Evolutionary conservation across 2,329 filamentous ascomycete species (phyloP).

Genomic region (Scedosporium apiospermum): DNA sequence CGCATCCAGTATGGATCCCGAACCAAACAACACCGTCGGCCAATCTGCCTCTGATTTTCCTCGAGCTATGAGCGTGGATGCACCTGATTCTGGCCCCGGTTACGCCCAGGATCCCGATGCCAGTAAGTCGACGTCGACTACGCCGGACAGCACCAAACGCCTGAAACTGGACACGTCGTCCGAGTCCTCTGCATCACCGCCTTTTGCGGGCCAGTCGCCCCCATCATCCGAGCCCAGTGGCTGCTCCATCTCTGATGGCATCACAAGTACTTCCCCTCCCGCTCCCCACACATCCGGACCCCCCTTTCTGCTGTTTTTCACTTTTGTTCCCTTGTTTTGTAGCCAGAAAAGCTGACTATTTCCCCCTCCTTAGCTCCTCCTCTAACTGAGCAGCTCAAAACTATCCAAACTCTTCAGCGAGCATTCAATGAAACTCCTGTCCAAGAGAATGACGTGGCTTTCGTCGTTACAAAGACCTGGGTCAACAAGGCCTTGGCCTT

Average conservation of each 20-base stretch:
- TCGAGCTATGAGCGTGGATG: conserved; percentile 32
- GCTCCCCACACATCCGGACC: not conserved
- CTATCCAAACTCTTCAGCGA: conserved; percentile 54
- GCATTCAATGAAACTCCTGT: conserved; percentile 42
- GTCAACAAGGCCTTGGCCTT: conserved; percentile 62
- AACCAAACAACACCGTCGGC: conserved; percentile 21
- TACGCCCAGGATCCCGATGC: conserved; percentile 10
- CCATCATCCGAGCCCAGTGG: not conserved
- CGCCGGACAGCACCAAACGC: not conserved
- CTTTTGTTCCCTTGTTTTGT: not conserved
- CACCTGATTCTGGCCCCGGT: conserved; percentile 18
- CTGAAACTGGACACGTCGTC: not conserved
- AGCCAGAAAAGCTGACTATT: not conserved
- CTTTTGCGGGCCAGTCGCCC: not conserved
- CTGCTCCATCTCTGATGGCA: not conserved
- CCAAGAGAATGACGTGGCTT: conserved; percentile 66
- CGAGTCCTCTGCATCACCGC: not conserved
- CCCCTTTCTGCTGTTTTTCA: not conserved
- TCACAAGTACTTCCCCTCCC: not conserved
- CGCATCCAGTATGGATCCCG: conserved; percentile 52
- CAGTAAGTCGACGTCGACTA: conserved; percentile 8
- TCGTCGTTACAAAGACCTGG: conserved; percentile 73
- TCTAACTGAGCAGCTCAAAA: conserved; percentile 55
- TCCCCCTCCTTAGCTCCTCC: conserved; percentile 21
- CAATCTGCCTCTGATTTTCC: conserved; percentile 13